phyloP scores from a whole-genome alignment of 2,329 filamentous ascomycete species.

The Phialophora tarda region DNA sequence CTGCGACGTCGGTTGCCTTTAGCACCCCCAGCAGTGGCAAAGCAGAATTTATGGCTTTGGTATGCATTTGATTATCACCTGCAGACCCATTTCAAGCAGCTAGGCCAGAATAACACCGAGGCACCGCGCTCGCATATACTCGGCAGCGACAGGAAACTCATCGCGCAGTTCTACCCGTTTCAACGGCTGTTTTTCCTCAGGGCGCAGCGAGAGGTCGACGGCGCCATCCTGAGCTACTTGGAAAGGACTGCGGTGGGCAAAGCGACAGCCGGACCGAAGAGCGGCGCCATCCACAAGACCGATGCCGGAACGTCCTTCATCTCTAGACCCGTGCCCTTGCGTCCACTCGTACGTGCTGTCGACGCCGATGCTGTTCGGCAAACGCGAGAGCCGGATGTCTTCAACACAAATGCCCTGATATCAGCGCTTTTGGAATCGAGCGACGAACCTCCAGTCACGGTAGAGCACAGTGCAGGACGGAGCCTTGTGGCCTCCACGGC shows the following conservation, averaged over 20 bases:
- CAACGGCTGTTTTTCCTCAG: slow-evolving; percentile 4
- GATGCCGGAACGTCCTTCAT: not conserved
- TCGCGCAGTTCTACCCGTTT: not conserved
- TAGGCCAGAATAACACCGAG: not conserved
- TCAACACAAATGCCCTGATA: slow-evolving; percentile 3
- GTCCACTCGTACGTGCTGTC: not conserved
- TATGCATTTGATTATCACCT: slow-evolving; percentile 4
- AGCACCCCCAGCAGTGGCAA: not conserved
- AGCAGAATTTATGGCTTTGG: not conserved
- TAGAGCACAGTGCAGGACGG: not conserved
- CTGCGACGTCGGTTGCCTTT: not conserved
- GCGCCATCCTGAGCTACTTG: not conserved
- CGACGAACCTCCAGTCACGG: not conserved
- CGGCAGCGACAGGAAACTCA: not conserved
- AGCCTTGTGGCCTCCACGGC: not conserved
- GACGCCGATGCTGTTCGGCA: not conserved
- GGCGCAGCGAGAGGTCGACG: slow-evolving; percentile 1
- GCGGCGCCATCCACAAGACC: not conserved
- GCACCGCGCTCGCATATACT: not conserved
- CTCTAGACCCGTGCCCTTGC: not conserved
- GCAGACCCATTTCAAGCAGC: not conserved
- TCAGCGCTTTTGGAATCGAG: slow-evolving; percentile 1
- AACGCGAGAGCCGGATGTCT: not conserved
- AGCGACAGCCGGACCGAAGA: not conserved
- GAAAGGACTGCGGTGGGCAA: not conserved